A percentile compares a stretch with the other conserved stretches of the same genome.
phyloP scores from a whole-genome alignment of 2,329 filamentous ascomycete genomes.

The Alternaria metachromatica region DNA sequence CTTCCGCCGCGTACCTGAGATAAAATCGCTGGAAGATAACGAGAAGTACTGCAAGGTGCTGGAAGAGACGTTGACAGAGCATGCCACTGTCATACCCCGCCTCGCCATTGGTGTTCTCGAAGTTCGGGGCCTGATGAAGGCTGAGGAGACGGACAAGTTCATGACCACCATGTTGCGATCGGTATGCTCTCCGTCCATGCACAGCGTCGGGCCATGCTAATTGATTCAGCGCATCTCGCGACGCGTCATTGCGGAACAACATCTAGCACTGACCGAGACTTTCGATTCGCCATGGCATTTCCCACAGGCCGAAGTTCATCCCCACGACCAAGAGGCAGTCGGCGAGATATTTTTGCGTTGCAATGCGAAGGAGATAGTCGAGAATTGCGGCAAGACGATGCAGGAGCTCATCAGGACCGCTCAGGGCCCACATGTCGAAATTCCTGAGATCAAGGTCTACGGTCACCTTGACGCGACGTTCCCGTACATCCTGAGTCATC shows the following conservation, averaged over 20 bases:
- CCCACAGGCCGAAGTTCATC: slow-evolving; percentile 69
- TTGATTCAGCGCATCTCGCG: slow-evolving; percentile 79
- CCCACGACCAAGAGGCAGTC: slow-evolving; percentile 78
- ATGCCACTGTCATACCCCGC: slow-evolving; percentile 91
- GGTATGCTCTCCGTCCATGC: slow-evolving; percentile 58
- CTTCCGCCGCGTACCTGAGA: slow-evolving; percentile 82
- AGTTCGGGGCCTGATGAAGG: slow-evolving; percentile 80
- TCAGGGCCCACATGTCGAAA: slow-evolving; percentile 71
- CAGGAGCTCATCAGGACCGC: slow-evolving; percentile 75
- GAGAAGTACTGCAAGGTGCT: slow-evolving; percentile 84
- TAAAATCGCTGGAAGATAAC: slow-evolving; percentile 88
- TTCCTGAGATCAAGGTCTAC: slow-evolving; percentile 82
- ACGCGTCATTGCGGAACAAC: slow-evolving; percentile 95
- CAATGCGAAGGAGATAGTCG: slow-evolving; percentile 86
- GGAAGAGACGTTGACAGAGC: slow-evolving; percentile 79
- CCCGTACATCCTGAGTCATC: slow-evolving; percentile 92
- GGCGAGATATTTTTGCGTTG: slow-evolving; percentile 96
- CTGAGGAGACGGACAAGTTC: slow-evolving; percentile 85
- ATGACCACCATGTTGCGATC: slow-evolving; percentile 94
- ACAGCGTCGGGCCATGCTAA: background rate
- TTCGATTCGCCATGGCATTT: slow-evolving; percentile 92
- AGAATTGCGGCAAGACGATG: slow-evolving; percentile 79
- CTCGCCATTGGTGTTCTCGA: slow-evolving; percentile 94
- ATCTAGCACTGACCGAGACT: slow-evolving; percentile 91
- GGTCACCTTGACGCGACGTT: slow-evolving; percentile 91